Base-by-base conservation (phyloP, 345 rosid species). In the Eucalyptus victrix region DNA sequence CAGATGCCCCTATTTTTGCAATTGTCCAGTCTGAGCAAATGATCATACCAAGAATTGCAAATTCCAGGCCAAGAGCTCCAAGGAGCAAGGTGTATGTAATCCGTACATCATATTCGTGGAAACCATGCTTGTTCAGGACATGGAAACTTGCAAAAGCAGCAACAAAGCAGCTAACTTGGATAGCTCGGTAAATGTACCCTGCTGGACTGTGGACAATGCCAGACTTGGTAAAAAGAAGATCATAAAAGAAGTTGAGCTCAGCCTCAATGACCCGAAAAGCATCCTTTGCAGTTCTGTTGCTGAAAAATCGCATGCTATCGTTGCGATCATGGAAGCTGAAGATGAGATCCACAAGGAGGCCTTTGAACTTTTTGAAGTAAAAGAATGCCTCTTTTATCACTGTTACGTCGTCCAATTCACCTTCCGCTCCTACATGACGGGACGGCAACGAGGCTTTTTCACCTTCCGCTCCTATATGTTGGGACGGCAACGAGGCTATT, bases 251-350 rank as follows among this genome's bases (percentile, higher is more conserved):
- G 62, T 56, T 56, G 62, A 56, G 62, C 62, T 56, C 62, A 56
- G 2, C 62, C 62, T 56, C 62, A 56, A 21, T 56, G 62, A 56
- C 28, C 28, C 62, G 62, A 23, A 56, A 56, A 56, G 62, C 62
- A 56, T 56, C 28, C 62, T 56, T 56, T 56, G 62, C 62, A 9
- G 12, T 8, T 23, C 12, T 56, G 1, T 6, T 9, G 1, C 28
- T 56, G 62, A 56, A 56, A 56, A 56, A 56, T 56, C 6, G 12
- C 6, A 21, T 4, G 62, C 62, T 56, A 1, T 56, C 0, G 5
- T 21, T 0, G 0, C 24, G 56, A 18, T 18, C 24, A 0, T 18
- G 23, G 56, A 18, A 51, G 56, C 56, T 53, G 62, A 56, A 21
- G 28, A 9, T 23, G 12, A 56, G 62, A 21, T 23, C 60, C 28